These are phyloP conservation scores for Bidens hawaiensis DNA, from an alignment of 140 eudicot species.

Conservation along the genomic window DNA sequence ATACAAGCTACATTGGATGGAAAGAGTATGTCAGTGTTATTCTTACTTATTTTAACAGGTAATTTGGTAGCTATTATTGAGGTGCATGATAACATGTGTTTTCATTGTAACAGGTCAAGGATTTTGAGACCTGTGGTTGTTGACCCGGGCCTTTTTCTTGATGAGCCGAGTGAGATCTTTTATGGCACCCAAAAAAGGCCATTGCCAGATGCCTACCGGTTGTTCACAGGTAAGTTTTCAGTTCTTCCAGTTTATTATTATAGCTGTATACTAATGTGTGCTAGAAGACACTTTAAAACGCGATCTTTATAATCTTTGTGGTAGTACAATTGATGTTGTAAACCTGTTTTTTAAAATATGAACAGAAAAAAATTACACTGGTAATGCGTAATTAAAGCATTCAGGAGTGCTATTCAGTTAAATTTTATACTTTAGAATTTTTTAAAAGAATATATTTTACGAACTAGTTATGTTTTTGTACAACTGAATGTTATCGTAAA, in stretches of 20 bases:
- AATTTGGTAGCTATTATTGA: not conserved
- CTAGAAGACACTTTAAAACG: not conserved
- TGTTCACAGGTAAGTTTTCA: conserved; percentile 67
- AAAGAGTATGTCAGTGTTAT: conserved; percentile 59
- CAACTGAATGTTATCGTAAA: not conserved
- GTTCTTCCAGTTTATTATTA: conserved; percentile 16
- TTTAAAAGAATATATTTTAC: not conserved
- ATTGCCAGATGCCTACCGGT: conserved; percentile 76
- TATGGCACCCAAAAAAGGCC: conserved; percentile 76
- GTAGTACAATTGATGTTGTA: no score
- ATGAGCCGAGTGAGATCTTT: conserved; percentile 58
- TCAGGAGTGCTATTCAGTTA: not conserved
- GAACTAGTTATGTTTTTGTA: no score
- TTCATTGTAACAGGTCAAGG: conserved; percentile 44
- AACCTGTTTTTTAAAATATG: not conserved
- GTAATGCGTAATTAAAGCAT: not conserved
- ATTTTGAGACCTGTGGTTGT: conserved; percentile 82
- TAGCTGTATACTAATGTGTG: not conserved
- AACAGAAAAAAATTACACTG: not conserved
- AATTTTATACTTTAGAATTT: not conserved
- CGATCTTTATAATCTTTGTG: not conserved
- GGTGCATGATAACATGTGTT: not conserved
- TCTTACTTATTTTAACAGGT: not conserved
- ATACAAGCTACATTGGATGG: conserved; percentile 98
- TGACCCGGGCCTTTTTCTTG: conserved; percentile 80